phyloP scores from a whole-genome alignment of 805 yeast genomes.

The Tetrapisispora namnaoensis region DNA sequence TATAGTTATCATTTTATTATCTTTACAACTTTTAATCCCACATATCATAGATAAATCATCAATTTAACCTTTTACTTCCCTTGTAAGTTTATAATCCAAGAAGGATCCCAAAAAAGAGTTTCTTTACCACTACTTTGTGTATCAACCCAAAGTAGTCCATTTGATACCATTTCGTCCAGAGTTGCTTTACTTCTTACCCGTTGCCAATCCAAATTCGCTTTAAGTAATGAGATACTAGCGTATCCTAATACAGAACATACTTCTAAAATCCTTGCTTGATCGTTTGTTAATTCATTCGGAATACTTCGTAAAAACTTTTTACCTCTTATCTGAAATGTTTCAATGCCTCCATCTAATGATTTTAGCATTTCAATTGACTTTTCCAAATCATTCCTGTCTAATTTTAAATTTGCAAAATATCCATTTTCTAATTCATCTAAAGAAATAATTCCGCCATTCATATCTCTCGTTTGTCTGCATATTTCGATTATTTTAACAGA shows the following conservation, averaged over 20 bases:
- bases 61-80: background rate
- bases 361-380: constrained; percentile 44
- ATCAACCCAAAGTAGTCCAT: constrained; percentile 85
- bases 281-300: constrained; percentile 55
- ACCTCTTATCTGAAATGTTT: constrained; percentile 42
- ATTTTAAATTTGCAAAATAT: constrained; percentile 27
- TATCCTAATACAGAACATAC: constrained; percentile 72
- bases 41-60: background rate
- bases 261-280: constrained; percentile 63
- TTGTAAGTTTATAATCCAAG: constrained; percentile 44
- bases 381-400: constrained; percentile 42
- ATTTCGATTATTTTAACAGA: constrained; percentile 68
- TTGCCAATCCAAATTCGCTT: constrained; percentile 75
- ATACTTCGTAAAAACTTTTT: constrained; percentile 50
- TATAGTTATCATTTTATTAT: background rate
- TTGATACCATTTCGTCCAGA: constrained; percentile 68
- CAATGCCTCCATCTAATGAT: constrained; percentile 62
- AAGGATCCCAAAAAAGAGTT: constrained; percentile 59
- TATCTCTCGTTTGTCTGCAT: constrained; percentile 55
- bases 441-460: constrained; percentile 76
- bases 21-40: background rate
- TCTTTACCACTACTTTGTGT: constrained; percentile 35
- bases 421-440: constrained; percentile 39
- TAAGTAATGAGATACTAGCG: constrained; percentile 51
- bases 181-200: constrained; percentile 48